Conservation (phyloP, 768 basidiomycete species). For the Mycena vitilis region DNA sequence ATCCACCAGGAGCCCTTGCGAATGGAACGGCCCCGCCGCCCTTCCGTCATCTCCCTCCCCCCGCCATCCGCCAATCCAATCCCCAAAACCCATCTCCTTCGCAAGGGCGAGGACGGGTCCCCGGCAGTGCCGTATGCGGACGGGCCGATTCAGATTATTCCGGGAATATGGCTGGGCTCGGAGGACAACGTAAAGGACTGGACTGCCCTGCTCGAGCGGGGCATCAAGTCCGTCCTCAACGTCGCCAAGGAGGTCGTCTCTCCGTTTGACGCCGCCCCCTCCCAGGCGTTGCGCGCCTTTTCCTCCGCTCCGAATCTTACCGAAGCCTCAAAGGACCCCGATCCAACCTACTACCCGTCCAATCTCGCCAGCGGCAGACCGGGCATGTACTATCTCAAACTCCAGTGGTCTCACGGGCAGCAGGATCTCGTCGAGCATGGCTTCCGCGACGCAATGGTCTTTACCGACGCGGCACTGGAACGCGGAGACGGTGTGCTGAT, state of each 20-base stretch:
- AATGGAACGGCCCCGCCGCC: conserved; percentile 63
- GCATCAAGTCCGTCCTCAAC: conserved; percentile 87
- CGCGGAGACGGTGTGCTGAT: conserved; percentile 86
- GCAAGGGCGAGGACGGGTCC: conserved; percentile 73
- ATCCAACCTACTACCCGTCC: conserved; percentile 73
- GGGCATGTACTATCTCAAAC: conserved; percentile 87
- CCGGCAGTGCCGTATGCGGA: conserved; percentile 77
- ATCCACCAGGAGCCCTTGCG: conserved; percentile 46
- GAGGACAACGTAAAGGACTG: conserved; percentile 93
- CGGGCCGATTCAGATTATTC: conserved; percentile 88
- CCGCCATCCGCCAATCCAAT: conserved; percentile 60
- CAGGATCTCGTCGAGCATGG: conserved; percentile 84
- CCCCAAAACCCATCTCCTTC: conserved; percentile 64
- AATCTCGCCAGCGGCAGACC: conserved; percentile 78
- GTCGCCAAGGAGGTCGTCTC: conserved; percentile 91
- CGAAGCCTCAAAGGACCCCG: conserved; percentile 45
- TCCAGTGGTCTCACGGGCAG: conserved; percentile 95
- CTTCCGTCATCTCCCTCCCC: conserved; percentile 77
- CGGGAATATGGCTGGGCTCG: conserved; percentile 89
- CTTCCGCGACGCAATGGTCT: conserved; percentile 84
- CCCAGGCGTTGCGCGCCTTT: conserved; percentile 66
- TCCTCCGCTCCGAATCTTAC: conserved; percentile 78
- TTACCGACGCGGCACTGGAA: conserved; percentile 80
- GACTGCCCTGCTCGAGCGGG: conserved; percentile 72
- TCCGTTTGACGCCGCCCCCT: conserved; percentile 65